phyloP scores from a whole-genome alignment of 495 filamentous ascomycete genomes.

The Talaromyces ruber region DNA sequence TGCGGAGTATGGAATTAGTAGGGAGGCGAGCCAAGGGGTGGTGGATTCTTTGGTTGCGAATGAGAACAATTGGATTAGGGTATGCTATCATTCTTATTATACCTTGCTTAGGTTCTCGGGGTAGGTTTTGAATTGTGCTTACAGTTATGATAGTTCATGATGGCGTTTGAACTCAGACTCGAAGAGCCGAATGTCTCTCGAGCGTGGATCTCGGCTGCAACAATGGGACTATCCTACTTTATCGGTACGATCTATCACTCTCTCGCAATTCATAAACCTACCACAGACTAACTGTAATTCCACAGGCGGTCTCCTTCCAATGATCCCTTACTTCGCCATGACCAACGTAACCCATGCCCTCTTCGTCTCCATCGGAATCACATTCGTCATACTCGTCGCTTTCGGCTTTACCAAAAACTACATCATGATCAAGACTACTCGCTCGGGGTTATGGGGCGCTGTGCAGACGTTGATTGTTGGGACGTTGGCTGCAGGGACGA shows the following conservation, averaged over 20 bases:
- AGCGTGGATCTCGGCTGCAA: constrained; percentile 37
- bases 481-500: constrained; percentile 31
- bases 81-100: constrained; percentile 12
- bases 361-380: constrained; percentile 40
- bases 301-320: constrained; percentile 43
- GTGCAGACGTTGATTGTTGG: constrained; percentile 34
- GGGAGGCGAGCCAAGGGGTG: constrained; percentile 19
- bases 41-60: constrained; percentile 30
- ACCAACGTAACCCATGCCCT: constrained; percentile 33
- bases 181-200: constrained; percentile 30
- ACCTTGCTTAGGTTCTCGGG: too few relatives aligned
- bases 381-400: constrained; percentile 37
- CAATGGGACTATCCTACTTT: constrained; percentile 46
- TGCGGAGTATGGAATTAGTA: constrained; percentile 27
- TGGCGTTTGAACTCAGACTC: constrained; percentile 44
- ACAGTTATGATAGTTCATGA: constrained; percentile 31
- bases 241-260: constrained; percentile 23
- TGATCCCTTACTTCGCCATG: constrained; percentile 49
- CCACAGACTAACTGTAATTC: background rate
- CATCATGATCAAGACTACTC: constrained; percentile 23
- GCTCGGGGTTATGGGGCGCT: constrained; percentile 27
- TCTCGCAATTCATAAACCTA: background rate
- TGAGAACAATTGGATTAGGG: constrained; percentile 33
- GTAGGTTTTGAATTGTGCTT: too few relatives aligned
- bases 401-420: constrained; percentile 48